These are phyloP conservation scores for Rhododendron molle DNA, from an alignment of 148 eudicot species.

Conservation along the genomic window DNA sequence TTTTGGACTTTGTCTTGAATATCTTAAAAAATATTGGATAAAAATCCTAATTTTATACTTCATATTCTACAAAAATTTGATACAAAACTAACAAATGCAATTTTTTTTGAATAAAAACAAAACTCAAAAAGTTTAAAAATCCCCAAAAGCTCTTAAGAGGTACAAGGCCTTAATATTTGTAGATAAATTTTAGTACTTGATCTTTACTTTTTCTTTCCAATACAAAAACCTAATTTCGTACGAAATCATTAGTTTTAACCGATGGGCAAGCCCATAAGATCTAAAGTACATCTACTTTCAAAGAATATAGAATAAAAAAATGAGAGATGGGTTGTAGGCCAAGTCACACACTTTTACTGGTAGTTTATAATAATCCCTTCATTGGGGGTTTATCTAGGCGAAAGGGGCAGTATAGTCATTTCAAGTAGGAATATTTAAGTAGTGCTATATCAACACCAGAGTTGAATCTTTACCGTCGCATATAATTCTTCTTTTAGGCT, in stretches of 20 bases:
- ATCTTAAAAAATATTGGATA: too few relatives aligned
- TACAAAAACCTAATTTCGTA: background rate
- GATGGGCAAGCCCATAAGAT: background rate
- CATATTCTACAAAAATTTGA: too few relatives aligned
- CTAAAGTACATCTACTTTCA: background rate
- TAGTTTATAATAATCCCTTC: background rate
- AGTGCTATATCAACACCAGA: background rate
- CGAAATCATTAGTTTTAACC: background rate
- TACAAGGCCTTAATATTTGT: too few relatives aligned
- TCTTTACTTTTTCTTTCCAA: background rate
- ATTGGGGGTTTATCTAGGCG: background rate
- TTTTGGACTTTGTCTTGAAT: too few relatives aligned
- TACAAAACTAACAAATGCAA: too few relatives aligned
- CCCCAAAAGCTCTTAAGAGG: too few relatives aligned
- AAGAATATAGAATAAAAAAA: background rate
- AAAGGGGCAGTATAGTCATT: background rate
- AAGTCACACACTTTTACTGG: background rate
- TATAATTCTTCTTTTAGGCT: background rate
- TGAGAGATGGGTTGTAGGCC: background rate
- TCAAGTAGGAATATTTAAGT: background rate
- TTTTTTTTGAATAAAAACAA: too few relatives aligned
- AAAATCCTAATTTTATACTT: too few relatives aligned
- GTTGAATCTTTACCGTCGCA: background rate
- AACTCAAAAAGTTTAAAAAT: too few relatives aligned
- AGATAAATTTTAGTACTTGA: background rate